Evolutionary conservation across 768 basidiomycete species (phyloP).

Genomic region (Termitomyces sp.): DNA sequence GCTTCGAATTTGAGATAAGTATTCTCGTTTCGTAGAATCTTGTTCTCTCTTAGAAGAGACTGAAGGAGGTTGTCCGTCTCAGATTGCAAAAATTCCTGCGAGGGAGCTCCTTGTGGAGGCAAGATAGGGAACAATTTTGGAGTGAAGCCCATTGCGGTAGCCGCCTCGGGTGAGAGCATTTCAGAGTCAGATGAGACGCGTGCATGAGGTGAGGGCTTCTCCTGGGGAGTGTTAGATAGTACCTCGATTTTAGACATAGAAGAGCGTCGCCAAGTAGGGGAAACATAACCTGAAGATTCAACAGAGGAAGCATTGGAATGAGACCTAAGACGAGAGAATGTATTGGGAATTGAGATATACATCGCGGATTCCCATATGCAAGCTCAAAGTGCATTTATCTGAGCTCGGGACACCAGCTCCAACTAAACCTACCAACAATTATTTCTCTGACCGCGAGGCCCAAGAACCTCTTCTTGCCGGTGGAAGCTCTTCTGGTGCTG

Average conservation of each 20-base stretch:
- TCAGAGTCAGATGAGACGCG: constrained; percentile 1
- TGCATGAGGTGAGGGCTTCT: neutral
- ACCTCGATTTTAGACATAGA: constrained; percentile 11
- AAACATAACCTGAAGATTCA: neutral
- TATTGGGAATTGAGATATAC: constrained; percentile 14
- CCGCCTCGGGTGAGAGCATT: neutral
- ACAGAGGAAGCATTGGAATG: constrained; percentile 3
- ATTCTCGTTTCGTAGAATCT: constrained; percentile 16
- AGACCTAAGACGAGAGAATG: constrained; percentile 11
- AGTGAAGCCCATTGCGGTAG: neutral
- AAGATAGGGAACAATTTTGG: neutral
- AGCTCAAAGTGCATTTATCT: neutral
- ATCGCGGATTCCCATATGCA: neutral
- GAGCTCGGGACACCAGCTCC: constrained; percentile 31
- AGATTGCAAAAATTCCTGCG: neutral
- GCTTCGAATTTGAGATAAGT: constrained; percentile 21
- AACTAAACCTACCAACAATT: constrained; percentile 26
- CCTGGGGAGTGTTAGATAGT: neutral
- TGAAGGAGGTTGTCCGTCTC: neutral
- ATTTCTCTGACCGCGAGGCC: constrained; percentile 28
- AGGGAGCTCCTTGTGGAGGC: neutral
- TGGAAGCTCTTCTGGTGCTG: constrained; percentile 40
- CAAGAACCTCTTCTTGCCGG: constrained; percentile 58
- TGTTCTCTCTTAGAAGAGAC: constrained; percentile 26
- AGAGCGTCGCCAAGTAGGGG: constrained; percentile 2